Evolutionary conservation across 768 basidiomycete species (phyloP), one percentile per base, ranked within the genome.

Genomic region (Dioszegia crocea): DNA sequence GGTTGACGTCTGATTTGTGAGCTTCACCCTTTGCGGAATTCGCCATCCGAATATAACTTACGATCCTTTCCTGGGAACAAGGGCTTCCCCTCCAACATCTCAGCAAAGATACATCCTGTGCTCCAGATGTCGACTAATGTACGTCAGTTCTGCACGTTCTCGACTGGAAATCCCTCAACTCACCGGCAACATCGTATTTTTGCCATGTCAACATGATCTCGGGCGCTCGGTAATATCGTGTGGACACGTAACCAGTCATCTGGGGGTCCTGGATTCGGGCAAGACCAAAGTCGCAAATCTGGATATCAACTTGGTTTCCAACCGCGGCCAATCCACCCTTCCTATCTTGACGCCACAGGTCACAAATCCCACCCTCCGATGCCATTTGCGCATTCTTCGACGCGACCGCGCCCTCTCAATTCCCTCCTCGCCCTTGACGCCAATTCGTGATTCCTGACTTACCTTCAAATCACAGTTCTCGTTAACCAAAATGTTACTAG

Each of bases 181-280:
- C 59, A 80, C 79, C 79, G 16, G 94, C 96, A 57, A 97, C 93
- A 77, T 98, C 94, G 80, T 99, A 99, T 81, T 98, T 98, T 78
- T 99, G 96, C 96, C 96, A 99, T 38, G 96, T 99, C 75, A 99
- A 83, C 96, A 99, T 99, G 80, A 99, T 99, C 79, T 99, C 96
- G 4, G 96, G 96, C 5, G 96, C 96, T 51, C 96, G 88, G 77
- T 99, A 99, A 80, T 99, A 99, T 66, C 96, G 83, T 51, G 96
- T 99, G 57, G 96, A 98, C 61, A 98, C 96, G 75, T 98, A 99
- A 62, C 96, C 96, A 1, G 96, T 99, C 96, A 99, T 99, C 77
- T 99, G 96, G 4, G 94, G 94, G 76, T 99, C 96, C 78, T 98
- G 96, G 64, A 99, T 93, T 52, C 96, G 89, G 33, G 96, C 96